Percentiles rank a stretch among this genome's conserved stretches.
Evolutionary conservation across 225 moss, liverwort and hornwort species (phyloP).

Genomic region (Marchantia paleacea): DNA sequence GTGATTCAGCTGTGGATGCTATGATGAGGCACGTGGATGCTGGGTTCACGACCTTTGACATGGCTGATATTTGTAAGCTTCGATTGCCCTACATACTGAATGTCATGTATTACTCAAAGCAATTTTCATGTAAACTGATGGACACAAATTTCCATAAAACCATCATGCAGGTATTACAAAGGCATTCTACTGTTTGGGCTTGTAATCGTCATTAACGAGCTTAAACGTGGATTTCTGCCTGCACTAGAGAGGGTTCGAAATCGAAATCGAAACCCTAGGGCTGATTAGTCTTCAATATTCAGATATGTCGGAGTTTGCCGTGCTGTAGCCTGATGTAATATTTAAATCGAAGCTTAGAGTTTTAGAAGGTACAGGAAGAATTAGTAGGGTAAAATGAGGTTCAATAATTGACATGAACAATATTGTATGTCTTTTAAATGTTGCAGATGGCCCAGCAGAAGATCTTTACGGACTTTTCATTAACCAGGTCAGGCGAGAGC

Average conservation of each 20-base stretch:
- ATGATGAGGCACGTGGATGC: conserved; percentile 73
- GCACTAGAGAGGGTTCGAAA: too few relatives aligned
- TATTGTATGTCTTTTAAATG: neutral
- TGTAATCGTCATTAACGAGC: too few relatives aligned
- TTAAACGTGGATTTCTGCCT: too few relatives aligned
- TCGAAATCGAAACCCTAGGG: too few relatives aligned
- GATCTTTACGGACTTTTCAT: conserved; percentile 80
- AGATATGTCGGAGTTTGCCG: too few relatives aligned
- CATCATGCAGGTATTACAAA: too few relatives aligned
- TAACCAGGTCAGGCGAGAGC: conserved; percentile 74
- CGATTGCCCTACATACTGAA: neutral
- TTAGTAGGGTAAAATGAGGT: neutral
- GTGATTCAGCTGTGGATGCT: conserved; percentile 62
- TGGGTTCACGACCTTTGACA: conserved; percentile 91
- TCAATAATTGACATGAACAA: neutral
- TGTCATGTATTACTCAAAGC: too few relatives aligned
- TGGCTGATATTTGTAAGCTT: conserved; percentile 88
- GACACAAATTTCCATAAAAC: too few relatives aligned
- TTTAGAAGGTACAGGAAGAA: neutral
- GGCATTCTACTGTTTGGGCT: too few relatives aligned
- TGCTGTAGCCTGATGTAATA: neutral
- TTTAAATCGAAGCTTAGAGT: neutral
- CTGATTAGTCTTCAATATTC: too few relatives aligned
- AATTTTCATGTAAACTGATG: too few relatives aligned
- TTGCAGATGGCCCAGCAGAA: conserved; percentile 91